phyloP scores from a whole-genome alignment of 2,329 filamentous ascomycete species.

The Pyrenochaeta sp. region DNA sequence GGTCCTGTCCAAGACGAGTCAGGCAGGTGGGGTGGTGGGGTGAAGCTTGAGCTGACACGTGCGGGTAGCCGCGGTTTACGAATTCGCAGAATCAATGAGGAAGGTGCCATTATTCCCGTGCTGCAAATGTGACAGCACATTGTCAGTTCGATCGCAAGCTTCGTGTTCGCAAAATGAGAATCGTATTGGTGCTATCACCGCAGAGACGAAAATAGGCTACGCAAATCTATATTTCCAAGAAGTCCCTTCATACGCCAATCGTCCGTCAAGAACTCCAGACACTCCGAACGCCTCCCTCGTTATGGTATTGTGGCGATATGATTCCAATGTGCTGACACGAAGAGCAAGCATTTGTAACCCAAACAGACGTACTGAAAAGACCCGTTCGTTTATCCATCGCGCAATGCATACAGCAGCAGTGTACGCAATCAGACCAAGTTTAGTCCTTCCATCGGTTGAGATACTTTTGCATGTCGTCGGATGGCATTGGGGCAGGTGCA shows the following conservation, averaged over 20 bases:
- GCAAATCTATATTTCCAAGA: constrained; percentile 9
- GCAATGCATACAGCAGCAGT: too few relatives aligned
- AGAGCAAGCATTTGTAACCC: constrained; percentile 1
- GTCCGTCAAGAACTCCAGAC: constrained; percentile 6
- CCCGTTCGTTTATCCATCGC: background rate
- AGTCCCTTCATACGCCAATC: too few relatives aligned
- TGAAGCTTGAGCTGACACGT: constrained; percentile 17
- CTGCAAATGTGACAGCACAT: too few relatives aligned
- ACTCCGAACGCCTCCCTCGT: constrained; percentile 15
- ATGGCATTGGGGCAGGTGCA: constrained; percentile 59
- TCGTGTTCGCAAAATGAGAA: background rate
- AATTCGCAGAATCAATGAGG: constrained; percentile 19
- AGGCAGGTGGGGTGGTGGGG: constrained; percentile 35
- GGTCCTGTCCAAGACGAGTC: constrained; percentile 19
- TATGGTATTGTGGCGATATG: constrained; percentile 1
- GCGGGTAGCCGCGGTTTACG: constrained; percentile 34
- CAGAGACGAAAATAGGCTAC: too few relatives aligned
- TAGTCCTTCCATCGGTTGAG: constrained; percentile 67
- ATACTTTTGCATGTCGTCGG: constrained; percentile 64
- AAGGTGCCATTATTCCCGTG: too few relatives aligned
- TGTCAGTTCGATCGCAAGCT: background rate
- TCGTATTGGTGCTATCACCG: too few relatives aligned
- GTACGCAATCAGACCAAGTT: too few relatives aligned
- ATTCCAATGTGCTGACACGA: constrained; percentile 6
- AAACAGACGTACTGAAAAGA: constrained; percentile 1